phyloP scores from a whole-genome alignment of 75 land plant species.

The Chamaecyparis obtusa region DNA sequence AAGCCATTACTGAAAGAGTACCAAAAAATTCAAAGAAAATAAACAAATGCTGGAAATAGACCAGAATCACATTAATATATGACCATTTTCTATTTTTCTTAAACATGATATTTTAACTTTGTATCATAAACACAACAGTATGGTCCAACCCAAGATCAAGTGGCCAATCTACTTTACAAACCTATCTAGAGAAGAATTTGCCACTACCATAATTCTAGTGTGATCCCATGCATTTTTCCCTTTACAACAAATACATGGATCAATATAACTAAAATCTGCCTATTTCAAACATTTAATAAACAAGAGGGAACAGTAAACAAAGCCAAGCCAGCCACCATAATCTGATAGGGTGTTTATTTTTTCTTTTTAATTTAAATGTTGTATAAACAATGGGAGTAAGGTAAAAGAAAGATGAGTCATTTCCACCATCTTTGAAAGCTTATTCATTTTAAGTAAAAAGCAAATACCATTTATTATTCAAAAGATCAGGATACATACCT shows the following conservation, averaged over 20 bases:
- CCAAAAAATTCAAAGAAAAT: not conserved
- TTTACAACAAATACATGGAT: not conserved
- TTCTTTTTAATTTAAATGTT: not conserved
- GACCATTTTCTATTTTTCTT: not conserved
- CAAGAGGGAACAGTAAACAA: not conserved
- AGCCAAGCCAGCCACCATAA: not conserved
- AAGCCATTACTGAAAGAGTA: not conserved
- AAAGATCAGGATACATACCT: slow-evolving; percentile 40
- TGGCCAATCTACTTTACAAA: not conserved
- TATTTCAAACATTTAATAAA: not conserved
- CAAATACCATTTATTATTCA: not conserved
- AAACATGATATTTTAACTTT: not conserved
- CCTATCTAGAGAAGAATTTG: not conserved
- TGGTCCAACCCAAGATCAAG: not conserved
- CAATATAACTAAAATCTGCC: not conserved
- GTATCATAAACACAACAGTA: not conserved
- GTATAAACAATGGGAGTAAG: not conserved
- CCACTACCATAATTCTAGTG: not conserved
- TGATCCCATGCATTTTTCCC: not conserved
- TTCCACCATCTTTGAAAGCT: not conserved
- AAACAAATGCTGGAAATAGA: not conserved
- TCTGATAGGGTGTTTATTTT: not conserved
- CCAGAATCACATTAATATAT: not conserved
- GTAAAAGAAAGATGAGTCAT: not conserved
- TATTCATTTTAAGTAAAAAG: not conserved